These are phyloP conservation scores for Chenopodium suecicum DNA, from an alignment of 148 eudicot species.

Conservation along the genomic window DNA sequence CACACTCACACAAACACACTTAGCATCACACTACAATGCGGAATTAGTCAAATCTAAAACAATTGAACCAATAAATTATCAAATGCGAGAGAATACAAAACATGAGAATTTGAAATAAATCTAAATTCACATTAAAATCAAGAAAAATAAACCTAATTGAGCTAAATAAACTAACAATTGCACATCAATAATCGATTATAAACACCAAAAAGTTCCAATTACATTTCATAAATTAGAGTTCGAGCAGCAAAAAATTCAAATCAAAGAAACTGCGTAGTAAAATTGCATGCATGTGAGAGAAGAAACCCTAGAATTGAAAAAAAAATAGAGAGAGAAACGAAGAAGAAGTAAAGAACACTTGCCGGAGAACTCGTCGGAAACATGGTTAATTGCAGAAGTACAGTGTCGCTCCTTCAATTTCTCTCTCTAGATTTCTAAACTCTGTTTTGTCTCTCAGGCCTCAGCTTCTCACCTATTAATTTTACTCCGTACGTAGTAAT, in stretches of 20 bases:
- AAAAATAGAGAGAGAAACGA: not conserved
- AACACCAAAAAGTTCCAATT: not conserved
- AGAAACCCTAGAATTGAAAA: conserved; percentile 15
- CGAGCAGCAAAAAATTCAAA: not conserved
- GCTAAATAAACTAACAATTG: not conserved
- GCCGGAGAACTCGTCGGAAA: conserved; percentile 20
- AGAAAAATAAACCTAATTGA: not conserved
- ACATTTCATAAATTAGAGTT: not conserved
- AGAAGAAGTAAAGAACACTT: conserved; percentile 2
- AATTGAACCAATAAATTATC: not conserved
- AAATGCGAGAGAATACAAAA: not conserved
- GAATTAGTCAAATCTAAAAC: not conserved
- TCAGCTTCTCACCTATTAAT: not conserved
- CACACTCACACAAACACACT: not conserved
- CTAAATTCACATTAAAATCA: not conserved
- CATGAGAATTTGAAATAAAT: not conserved
- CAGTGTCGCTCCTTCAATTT: not conserved
- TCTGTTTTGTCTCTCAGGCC: not conserved
- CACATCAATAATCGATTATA: not conserved
- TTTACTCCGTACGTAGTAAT: too few species aligned
- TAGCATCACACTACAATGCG: not conserved
- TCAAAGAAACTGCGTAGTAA: not conserved
- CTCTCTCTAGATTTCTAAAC: not conserved
- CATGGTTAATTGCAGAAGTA: not conserved
- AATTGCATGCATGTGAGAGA: not conserved